Percentiles rank a stretch among this genome's conserved stretches.
Evolutionary conservation across 225 moss, liverwort and hornwort species (phyloP).

Genomic region (Physcomitrium patens): DNA sequence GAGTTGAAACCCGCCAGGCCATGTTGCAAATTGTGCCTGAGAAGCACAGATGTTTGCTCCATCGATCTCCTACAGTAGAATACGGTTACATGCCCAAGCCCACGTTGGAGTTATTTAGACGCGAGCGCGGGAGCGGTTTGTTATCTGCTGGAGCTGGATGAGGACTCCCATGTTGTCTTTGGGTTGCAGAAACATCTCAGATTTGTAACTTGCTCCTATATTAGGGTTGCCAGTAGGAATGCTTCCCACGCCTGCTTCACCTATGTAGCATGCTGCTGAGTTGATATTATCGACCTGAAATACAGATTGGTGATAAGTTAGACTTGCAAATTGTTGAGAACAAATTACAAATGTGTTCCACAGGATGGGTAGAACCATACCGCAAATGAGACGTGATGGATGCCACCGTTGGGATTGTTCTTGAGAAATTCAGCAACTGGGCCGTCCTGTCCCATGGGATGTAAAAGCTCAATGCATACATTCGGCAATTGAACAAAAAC

Average conservation of each 20-base stretch:
- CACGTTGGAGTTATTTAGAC: conserved; percentile 12
- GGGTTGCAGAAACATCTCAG: conserved; percentile 76
- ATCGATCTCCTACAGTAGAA: background rate
- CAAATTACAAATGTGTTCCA: background rate
- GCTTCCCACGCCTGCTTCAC: conserved; percentile 61
- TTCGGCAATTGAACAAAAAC: conserved; percentile 79
- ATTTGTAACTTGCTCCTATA: conserved; percentile 27
- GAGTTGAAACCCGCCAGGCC: background rate
- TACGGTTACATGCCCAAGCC: background rate
- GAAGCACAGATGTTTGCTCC: conserved; percentile 1
- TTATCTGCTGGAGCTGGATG: conserved; percentile 72
- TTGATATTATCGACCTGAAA: conserved; percentile 72
- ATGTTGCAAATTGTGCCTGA: background rate
- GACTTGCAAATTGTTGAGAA: background rate
- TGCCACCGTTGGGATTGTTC: conserved; percentile 73
- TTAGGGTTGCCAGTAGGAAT: conserved; percentile 35
- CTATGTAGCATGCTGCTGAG: conserved; percentile 66
- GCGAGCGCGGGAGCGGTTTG: conserved; percentile 36
- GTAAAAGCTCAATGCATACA: conserved; percentile 74
- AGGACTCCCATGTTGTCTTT: conserved; percentile 82
- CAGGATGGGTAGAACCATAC: conserved; percentile 36
- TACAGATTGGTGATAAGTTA: background rate
- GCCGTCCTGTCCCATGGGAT: conserved; percentile 58
- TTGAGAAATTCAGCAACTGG: conserved; percentile 69
- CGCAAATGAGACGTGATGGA: conserved; percentile 78